Evolutionary conservation across 2,329 filamentous ascomycete genomes (phyloP), one percentile per base, ranked within the genome.

Genomic region (Paraphaeosphaeria minitans): DNA sequence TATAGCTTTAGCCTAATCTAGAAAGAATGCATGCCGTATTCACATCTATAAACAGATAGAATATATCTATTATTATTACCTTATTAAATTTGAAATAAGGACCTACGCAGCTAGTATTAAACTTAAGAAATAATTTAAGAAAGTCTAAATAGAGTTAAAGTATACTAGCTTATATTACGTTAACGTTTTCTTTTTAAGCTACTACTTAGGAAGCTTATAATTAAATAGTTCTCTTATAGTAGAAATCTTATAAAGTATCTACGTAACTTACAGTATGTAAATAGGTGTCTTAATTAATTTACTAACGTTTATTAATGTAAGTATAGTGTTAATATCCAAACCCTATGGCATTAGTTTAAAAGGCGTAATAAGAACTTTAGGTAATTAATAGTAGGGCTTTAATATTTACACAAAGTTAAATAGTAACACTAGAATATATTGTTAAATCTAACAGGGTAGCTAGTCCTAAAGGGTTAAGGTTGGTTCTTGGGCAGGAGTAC

Each of bases 1-100:
- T 91, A 92, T 0, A 91, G 76, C 2, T 82, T 82, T 1, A 94
- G 79, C 21, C 86, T 89, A 39, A 93, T 88, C 55, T 89, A 74
- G 93, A 94, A 0, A 94, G 77, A 0, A 85, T 81, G 67, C 90
- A 94, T 0, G 89, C 89, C 43, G 84, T 86, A 22, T 87, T 84
- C 0, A 86, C 74, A 0, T 87, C 87, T 6, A 93, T 79, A 63
- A 89, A 92, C 0, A 89, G 88, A 69, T 89, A 91, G 0, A 86
- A 90, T 0, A 95, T 78, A 66, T 95, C 91, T 6, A 92, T 78
- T 51, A 91, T 89, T 0, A 85, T 90, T 0, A 90, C 75, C 13
- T 78, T 77, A 1, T 85, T 85, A 0, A 82, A 75, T 53, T 79
- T 52, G 19, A 61, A 69, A 0, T 41, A 16, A 13, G 67, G 65